phyloP scores from a whole-genome alignment of 2,329 filamentous ascomycete genomes.

The Calonectria montana region DNA sequence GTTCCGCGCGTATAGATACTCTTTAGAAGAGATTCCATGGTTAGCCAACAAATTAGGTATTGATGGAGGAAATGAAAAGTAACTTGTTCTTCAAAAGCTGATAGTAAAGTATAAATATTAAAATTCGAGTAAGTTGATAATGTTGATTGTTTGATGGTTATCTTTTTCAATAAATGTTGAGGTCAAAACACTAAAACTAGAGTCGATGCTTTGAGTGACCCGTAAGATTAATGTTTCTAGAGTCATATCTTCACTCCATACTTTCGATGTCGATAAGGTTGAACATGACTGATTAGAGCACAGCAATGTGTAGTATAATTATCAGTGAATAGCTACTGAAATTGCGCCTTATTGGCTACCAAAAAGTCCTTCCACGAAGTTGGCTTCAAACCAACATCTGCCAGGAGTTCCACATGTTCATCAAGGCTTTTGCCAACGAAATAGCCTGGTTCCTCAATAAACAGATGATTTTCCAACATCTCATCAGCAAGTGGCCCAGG shows the following conservation, averaged over 20 bases:
- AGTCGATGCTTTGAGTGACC: too few relatives aligned
- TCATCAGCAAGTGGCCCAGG: neutral
- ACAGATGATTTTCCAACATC: neutral
- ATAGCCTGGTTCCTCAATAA: neutral
- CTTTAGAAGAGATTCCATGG: conserved; percentile 43
- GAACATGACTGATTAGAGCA: neutral
- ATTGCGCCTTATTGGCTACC: neutral
- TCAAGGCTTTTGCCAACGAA: neutral
- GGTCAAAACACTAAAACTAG: too few relatives aligned
- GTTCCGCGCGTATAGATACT: conserved; percentile 44
- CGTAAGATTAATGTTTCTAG: too few relatives aligned
- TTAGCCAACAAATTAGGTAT: conserved; percentile 17
- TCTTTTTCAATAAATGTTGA: too few relatives aligned
- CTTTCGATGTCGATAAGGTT: too few relatives aligned
- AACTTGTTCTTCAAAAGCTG: neutral
- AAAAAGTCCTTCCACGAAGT: neutral
- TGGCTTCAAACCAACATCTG: neutral
- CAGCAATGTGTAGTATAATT: neutral
- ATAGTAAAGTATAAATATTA: too few relatives aligned
- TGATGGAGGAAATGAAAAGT: neutral
- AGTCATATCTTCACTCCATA: too few relatives aligned
- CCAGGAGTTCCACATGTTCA: neutral
- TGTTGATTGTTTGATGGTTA: too few relatives aligned
- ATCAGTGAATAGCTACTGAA: neutral
- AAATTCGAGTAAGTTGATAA: too few relatives aligned